Evolutionary conservation across 306 rosid species (phyloP).

Genomic region (Spatholobus suberectus): DNA sequence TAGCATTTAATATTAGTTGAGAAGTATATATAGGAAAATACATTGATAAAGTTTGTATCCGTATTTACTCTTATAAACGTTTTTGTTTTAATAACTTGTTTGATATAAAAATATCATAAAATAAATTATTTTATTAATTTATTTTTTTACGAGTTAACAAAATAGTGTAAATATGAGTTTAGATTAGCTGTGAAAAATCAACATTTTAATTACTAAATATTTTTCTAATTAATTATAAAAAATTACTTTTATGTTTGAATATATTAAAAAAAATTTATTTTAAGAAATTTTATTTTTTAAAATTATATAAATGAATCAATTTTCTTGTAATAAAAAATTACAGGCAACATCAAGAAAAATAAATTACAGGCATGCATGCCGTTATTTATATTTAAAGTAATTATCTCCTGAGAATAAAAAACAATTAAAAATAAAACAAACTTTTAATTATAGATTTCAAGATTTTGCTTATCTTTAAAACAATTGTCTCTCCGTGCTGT

Average conservation of each 20-base stretch:
- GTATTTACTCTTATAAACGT: constrained; percentile 36
- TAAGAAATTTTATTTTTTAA: not conserved
- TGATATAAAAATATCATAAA: too few relatives aligned
- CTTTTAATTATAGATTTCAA: too few relatives aligned
- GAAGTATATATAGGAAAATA: not conserved
- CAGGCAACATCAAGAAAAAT: too few relatives aligned
- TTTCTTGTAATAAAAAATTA: too few relatives aligned
- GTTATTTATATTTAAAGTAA: too few relatives aligned
- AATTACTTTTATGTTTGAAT: not conserved
- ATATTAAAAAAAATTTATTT: not conserved
- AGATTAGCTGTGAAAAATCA: not conserved
- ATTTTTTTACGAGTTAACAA: not conserved
- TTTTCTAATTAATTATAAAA: not conserved
- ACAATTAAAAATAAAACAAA: too few relatives aligned
- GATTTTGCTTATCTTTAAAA: not conserved
- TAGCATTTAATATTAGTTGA: not conserved
- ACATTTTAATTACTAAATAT: not conserved
- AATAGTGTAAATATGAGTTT: not conserved
- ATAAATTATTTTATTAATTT: not conserved
- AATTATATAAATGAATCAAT: too few relatives aligned
- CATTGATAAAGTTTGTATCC: constrained; percentile 34
- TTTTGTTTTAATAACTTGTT: too few relatives aligned
- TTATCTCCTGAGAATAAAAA: not conserved
- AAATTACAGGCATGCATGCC: too few relatives aligned
- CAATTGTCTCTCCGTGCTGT: too few relatives aligned